Evolutionary conservation across 768 basidiomycete genomes (phyloP).

Genomic region (Termitomyces sp.): DNA sequence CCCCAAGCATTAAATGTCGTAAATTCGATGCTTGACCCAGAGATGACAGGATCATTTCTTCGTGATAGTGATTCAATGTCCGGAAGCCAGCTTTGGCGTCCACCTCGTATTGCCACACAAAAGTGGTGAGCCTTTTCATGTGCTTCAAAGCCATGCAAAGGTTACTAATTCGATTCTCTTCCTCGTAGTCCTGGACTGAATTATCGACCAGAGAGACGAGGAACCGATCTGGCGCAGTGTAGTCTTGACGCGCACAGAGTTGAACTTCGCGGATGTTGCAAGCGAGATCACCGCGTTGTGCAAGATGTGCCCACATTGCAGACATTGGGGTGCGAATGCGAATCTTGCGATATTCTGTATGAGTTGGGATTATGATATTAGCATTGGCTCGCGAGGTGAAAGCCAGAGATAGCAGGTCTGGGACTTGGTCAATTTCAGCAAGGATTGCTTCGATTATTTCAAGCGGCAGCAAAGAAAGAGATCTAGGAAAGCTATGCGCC

Average conservation of each 20-base stretch:
- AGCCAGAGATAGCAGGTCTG: slow-evolving; percentile 39
- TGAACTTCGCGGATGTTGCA: slow-evolving; percentile 42
- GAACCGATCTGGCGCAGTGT: slow-evolving; percentile 33
- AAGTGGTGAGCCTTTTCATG: slow-evolving; percentile 35
- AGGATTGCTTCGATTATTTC: slow-evolving; percentile 45
- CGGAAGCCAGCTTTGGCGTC: slow-evolving; percentile 18
- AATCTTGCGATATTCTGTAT: slow-evolving; percentile 45
- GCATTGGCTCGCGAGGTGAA: slow-evolving; percentile 33
- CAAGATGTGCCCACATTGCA: slow-evolving; percentile 46
- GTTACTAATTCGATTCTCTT: slow-evolving; percentile 24
- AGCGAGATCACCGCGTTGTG: slow-evolving; percentile 40
- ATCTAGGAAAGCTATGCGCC: background rate
- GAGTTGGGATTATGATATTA: slow-evolving; percentile 36
- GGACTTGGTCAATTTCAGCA: slow-evolving; percentile 34
- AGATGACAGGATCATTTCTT: slow-evolving; percentile 32
- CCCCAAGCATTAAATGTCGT: slow-evolving; percentile 29
- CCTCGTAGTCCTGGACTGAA: slow-evolving; percentile 7
- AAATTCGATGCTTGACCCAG: slow-evolving; percentile 24
- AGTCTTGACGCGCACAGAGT: slow-evolving; percentile 33
- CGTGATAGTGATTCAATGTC: slow-evolving; percentile 28
- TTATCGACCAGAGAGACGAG: slow-evolving; percentile 32
- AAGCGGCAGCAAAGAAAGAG: slow-evolving; percentile 20
- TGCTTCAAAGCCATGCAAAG: slow-evolving; percentile 35
- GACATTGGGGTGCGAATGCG: slow-evolving; percentile 35
- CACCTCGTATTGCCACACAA: slow-evolving; percentile 34